Base-by-base conservation (phyloP, 345 rosid genomes). In the Populus pruinosa region DNA sequence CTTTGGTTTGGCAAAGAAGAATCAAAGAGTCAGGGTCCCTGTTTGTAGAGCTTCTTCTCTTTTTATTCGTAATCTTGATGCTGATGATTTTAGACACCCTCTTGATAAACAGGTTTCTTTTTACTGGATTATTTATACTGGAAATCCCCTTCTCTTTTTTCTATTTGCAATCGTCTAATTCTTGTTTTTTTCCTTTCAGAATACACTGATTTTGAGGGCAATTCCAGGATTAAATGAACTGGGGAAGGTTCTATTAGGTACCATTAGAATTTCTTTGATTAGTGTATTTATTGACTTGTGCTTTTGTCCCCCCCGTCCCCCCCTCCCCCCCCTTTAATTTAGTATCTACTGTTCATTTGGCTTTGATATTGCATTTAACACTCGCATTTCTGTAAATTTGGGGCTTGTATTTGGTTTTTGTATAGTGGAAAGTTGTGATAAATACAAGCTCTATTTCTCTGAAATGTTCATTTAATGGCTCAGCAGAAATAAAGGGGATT, bases 1-100 rank as follows among this genome's bases (percentile, higher is more conserved):
- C 72, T 83, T 77, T 18, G 72, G 67, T 14, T n/a, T 84, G 39
- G 67, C 70, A 21, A 85, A 80, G 63, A 86, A 74, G 82, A 75
- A 71, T 31, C 79, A 80, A 39, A 72, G 90, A 70, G 63, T 80
- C 73, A 77, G 82, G 82, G 78, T 76, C 76, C 81, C 89, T 47
- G 79, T 83, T 76, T 86, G 89, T 81, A 84, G 91, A 87, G 93
- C 75, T 61, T 63, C 75, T 69, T 78, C 92, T 74, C 85, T 89
- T 53, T 87, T 89, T 80, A 91, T 96, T 80, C 91, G 91, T 61
- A 85, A 92, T 69, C 99, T 95, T 65, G 98, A 95, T 66, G 98
- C 98, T 29, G 99, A 95, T 87, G 99, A 93, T 85, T 93, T 95
- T 67, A 86, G 98, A 18, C 99, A 93, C 80, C 97, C 97, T 78